A percentile compares a stretch with the other conserved stretches of the same genome.
These are phyloP conservation scores for Trifolium fragiferum DNA, from an alignment of 306 rosid genomes.

Conservation along the genomic window DNA sequence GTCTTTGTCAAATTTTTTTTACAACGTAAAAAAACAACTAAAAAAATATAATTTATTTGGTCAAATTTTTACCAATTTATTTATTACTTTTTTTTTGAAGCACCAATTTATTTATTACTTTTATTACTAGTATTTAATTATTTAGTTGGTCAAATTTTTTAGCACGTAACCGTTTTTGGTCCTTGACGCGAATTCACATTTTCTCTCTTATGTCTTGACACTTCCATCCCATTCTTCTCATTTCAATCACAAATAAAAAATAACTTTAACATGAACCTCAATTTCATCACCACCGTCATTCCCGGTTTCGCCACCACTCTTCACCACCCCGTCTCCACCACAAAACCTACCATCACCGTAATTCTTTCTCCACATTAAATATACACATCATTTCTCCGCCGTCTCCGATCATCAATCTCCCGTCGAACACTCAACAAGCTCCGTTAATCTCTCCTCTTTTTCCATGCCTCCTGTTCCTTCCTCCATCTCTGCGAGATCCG, in stretches of 20 bases:
- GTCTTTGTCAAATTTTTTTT: background rate
- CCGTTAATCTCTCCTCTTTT: constrained; percentile 43
- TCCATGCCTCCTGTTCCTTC: constrained; percentile 53
- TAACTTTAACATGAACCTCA: constrained; percentile 41
- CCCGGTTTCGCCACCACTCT: constrained; percentile 27
- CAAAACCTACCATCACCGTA: background rate
- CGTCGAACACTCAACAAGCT: background rate
- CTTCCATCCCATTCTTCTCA: constrained; percentile 23
- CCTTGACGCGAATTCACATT: constrained; percentile 40
- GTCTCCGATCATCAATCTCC: constrained; percentile 60
- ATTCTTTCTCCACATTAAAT: constrained; percentile 18
- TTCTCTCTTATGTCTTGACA: background rate
- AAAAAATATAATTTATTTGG: constrained; percentile 11
- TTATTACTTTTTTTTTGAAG: too few relatives aligned
- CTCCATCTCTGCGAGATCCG: constrained; percentile 58
- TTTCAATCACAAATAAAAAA: background rate
- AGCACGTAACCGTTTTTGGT: constrained; percentile 50
- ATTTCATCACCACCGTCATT: constrained; percentile 13
- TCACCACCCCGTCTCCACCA: background rate
- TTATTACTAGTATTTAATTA: background rate
- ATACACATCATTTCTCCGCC: constrained; percentile 78
- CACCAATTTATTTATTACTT: too few relatives aligned
- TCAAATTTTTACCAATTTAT: background rate
- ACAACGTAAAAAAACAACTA: too few relatives aligned
- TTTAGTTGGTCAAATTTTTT: background rate